These are phyloP conservation scores for Fusarium citri DNA, from an alignment of 2,329 filamentous ascomycete genomes.

Conservation along the genomic window DNA sequence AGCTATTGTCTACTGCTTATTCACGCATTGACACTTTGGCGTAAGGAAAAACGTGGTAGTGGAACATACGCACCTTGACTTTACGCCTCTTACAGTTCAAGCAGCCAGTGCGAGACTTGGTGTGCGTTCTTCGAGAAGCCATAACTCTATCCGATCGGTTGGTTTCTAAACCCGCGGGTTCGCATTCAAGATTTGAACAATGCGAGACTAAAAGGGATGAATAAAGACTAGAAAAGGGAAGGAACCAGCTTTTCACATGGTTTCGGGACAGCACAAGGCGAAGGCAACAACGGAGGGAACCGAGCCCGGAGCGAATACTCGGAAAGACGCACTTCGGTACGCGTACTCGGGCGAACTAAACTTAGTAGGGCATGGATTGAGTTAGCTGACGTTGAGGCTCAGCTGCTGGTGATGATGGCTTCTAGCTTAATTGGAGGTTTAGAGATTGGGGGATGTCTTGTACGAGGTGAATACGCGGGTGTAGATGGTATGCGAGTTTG, in stretches of 20 bases:
- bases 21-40: background rate
- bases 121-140: conserved; percentile 48
- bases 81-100: conserved; percentile 50
- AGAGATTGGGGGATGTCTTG: background rate
- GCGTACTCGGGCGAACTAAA: conserved; percentile 43
- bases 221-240: conserved; percentile 11
- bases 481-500: background rate
- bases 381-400: conserved; percentile 14
- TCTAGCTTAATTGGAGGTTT: background rate
- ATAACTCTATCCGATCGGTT: conserved; percentile 22
- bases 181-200: conserved; percentile 13
- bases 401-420: background rate
- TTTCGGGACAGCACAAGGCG: conserved; percentile 8
- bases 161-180: conserved; percentile 37
- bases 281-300: background rate
- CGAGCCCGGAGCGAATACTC: conserved; percentile 41
- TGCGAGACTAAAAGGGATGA: conserved; percentile 5
- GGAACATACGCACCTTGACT: conserved; percentile 46
- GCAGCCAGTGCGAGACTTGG: conserved; percentile 50
- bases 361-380: background rate
- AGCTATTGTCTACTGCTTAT: background rate
- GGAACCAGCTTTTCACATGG: conserved; percentile 17
- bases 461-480: background rate
- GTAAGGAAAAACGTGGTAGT: background rate
- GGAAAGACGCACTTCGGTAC: conserved; percentile 25